Conservation (phyloP, 495 filamentous ascomycete genomes). For the Podospora fimiseda region DNA sequence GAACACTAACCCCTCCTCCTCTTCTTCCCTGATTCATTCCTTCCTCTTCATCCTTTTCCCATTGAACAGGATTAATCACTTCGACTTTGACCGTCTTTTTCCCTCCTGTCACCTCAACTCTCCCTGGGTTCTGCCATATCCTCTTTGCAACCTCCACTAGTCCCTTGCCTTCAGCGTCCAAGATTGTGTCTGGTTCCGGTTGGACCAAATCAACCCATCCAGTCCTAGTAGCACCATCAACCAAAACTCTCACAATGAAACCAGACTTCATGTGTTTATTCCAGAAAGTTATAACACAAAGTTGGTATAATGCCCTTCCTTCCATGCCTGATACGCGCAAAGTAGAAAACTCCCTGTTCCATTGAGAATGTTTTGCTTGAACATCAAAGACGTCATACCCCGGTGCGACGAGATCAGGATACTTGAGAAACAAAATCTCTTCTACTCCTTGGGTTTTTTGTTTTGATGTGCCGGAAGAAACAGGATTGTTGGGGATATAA, state of each 20-base stretch:
- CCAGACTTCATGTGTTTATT: slow-evolving; percentile 15
- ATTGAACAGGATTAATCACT: slow-evolving; percentile 10
- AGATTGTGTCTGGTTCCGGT: not conserved
- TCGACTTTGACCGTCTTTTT: slow-evolving; percentile 6
- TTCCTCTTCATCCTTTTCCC: slow-evolving; percentile 3
- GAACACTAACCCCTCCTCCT: not conserved
- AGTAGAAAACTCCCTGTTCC: slow-evolving; percentile 19
- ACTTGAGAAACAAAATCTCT: slow-evolving; percentile 17
- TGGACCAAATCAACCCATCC: slow-evolving; percentile 17
- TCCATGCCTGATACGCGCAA: slow-evolving; percentile 3
- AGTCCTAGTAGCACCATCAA: slow-evolving; percentile 4
- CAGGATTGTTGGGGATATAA: slow-evolving; percentile 14
- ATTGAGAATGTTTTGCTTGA: slow-evolving; percentile 6
- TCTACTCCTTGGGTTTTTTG: slow-evolving; percentile 10
- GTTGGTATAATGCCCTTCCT: slow-evolving; percentile 12
- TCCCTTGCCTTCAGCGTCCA: not conserved
- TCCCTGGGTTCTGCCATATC: slow-evolving; percentile 17
- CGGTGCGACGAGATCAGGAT: slow-evolving; percentile 16
- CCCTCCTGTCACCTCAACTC: slow-evolving; percentile 3
- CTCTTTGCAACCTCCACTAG: slow-evolving; percentile 9
- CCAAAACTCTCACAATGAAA: slow-evolving; percentile 16
- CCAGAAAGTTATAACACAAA: slow-evolving; percentile 20
- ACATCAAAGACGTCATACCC: slow-evolving; percentile 20
- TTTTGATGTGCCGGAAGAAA: too few relatives aligned
- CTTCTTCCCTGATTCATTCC: not conserved